Evolutionary conservation across 805 yeast species (phyloP).

Genomic region (Metschnikowia drakensbergensis): DNA sequence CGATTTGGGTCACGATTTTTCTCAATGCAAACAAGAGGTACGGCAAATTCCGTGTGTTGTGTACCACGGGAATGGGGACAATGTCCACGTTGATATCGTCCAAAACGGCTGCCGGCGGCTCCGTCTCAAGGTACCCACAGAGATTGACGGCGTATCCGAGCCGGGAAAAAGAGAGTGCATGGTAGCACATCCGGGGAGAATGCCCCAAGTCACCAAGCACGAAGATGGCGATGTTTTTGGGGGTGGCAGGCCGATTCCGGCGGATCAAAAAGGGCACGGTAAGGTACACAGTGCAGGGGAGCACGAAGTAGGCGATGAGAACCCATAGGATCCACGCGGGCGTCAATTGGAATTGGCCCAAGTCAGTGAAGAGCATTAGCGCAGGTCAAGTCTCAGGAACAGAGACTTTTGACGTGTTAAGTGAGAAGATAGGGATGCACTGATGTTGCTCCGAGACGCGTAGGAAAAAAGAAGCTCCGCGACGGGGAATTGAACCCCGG

Average conservation of each 20-base stretch:
- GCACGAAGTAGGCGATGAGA: constrained; percentile 41
- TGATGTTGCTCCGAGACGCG: background rate
- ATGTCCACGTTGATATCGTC: constrained; percentile 52
- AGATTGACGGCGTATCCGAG: constrained; percentile 72
- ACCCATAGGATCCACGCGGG: constrained; percentile 42
- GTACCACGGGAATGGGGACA: constrained; percentile 41
- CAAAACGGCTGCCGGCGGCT: constrained; percentile 47
- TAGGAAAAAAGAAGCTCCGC: background rate
- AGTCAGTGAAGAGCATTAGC: constrained; percentile 5
- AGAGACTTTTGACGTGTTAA: background rate
- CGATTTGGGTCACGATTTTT: constrained; percentile 60
- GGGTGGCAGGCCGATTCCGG: constrained; percentile 21
- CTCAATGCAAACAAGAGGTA: constrained; percentile 51
- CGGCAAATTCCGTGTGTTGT: constrained; percentile 42
- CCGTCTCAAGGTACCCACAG: constrained; percentile 74
- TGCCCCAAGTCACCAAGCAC: constrained; percentile 94
- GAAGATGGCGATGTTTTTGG: constrained; percentile 62
- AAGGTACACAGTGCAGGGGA: constrained; percentile 43
- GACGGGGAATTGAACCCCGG: background rate
- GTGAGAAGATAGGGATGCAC: background rate
- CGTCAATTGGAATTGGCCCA: constrained; percentile 8
- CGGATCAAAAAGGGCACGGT: constrained; percentile 36
- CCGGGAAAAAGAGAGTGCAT: constrained; percentile 71
- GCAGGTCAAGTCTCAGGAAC: background rate
- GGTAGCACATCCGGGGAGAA: constrained; percentile 92